Evolutionary conservation across 176 grass and related monocot genomes (phyloP).

Genomic region (Chloris gayana): DNA sequence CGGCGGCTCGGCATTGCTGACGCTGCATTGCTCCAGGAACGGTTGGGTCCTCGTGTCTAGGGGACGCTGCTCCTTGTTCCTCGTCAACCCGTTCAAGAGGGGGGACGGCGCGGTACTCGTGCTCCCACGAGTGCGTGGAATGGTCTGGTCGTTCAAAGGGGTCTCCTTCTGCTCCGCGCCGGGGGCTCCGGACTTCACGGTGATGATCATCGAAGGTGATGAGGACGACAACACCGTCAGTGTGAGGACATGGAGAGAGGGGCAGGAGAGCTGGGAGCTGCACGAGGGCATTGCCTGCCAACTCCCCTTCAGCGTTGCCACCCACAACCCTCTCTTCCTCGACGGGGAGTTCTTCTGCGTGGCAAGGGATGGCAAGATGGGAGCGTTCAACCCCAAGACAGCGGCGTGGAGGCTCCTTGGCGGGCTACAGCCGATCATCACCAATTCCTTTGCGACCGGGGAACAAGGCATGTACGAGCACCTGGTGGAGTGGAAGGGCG

Average conservation of each 20-base stretch:
- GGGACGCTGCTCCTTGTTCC: no score
- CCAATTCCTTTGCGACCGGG: background rate
- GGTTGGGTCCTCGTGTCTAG: no score
- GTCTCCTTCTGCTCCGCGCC: no score
- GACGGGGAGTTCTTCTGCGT: background rate
- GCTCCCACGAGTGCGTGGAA: no score
- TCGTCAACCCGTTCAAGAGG: no score
- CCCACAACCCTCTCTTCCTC: conserved; percentile 4
- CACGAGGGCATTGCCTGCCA: background rate
- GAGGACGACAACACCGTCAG: background rate
- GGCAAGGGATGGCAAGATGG: background rate
- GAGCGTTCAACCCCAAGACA: background rate
- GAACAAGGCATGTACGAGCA: background rate
- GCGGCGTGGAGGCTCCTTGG: background rate
- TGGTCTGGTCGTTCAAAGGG: no score
- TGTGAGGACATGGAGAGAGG: background rate
- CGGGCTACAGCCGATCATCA: no score
- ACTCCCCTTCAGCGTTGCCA: background rate
- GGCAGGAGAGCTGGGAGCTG: background rate
- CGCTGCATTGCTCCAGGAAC: no score
- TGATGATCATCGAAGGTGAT: background rate
- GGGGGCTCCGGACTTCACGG: background rate
- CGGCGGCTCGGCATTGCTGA: no score
- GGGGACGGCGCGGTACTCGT: no score
- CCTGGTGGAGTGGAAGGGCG: no score